Percentiles rank a stretch among this genome's conserved stretches.
Evolutionary conservation across 257 asterid genomes (phyloP).

Genomic region (Handroanthus guayacan): DNA sequence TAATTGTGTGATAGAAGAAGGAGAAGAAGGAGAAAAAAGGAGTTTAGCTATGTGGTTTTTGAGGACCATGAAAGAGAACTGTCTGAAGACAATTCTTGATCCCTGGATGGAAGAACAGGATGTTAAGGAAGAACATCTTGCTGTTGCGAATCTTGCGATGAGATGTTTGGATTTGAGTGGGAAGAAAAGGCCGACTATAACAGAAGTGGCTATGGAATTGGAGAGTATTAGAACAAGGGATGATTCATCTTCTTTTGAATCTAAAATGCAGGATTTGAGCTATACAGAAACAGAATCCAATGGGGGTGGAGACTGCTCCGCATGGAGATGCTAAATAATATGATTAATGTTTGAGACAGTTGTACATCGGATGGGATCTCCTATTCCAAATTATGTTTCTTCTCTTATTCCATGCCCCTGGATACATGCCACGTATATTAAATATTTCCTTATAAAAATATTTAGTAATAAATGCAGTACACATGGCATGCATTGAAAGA

Average conservation of each 20-base stretch:
- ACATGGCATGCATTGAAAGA: too few relatives aligned
- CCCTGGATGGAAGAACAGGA: conserved; percentile 37
- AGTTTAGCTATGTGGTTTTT: conserved; percentile 47
- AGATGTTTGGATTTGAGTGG: conserved; percentile 47
- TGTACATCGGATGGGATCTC: too few relatives aligned
- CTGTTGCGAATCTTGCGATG: conserved; percentile 42
- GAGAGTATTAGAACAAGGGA: conserved; percentile 37
- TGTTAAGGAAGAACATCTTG: conserved; percentile 29
- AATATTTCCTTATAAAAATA: too few relatives aligned
- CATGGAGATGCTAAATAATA: too few relatives aligned
- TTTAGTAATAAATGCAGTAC: too few relatives aligned
- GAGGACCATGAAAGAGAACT: conserved; percentile 28
- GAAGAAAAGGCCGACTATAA: conserved; percentile 42
- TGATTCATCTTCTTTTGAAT: conserved; percentile 33
- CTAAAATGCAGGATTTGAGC: conserved; percentile 24
- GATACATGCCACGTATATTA: too few relatives aligned
- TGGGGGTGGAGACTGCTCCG: too few relatives aligned
- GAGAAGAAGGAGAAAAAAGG: neutral
- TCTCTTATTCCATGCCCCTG: too few relatives aligned
- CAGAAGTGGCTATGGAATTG: conserved; percentile 50
- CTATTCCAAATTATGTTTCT: too few relatives aligned
- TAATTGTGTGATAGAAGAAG: conserved; percentile 21
- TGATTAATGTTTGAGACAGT: too few relatives aligned
- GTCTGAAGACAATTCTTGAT: conserved; percentile 34
- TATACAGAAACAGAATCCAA: conserved; percentile 16